Evolutionary conservation across 2,329 filamentous ascomycete genomes (phyloP).

Genomic region (Gnomoniopsis smithogilvyi): DNA sequence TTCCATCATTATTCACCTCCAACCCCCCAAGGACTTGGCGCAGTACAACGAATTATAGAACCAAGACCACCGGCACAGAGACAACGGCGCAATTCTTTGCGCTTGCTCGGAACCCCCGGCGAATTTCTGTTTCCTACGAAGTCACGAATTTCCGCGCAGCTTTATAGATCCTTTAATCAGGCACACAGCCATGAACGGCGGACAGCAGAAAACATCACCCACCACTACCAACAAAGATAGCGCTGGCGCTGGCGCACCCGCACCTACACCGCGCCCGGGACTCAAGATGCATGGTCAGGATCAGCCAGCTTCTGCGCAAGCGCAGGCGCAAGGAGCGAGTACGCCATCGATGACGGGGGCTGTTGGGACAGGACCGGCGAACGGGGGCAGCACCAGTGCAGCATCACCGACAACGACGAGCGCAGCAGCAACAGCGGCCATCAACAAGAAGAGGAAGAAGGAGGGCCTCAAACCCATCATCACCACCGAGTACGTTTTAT

Average conservation of each 20-base stretch:
- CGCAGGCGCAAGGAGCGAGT: background rate
- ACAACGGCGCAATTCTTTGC: background rate
- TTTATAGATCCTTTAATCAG: background rate
- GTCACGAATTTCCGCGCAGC: background rate
- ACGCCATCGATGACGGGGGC: conserved; percentile 4
- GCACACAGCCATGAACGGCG: conserved; percentile 10
- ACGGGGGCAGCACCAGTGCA: background rate
- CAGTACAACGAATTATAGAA: too few relatives aligned
- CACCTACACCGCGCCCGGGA: background rate
- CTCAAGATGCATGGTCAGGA: conserved; percentile 12
- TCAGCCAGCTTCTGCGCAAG: background rate
- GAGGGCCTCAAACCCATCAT: conserved; percentile 72
- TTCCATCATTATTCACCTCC: too few relatives aligned
- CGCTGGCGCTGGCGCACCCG: background rate
- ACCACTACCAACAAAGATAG: background rate
- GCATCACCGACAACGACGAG: background rate
- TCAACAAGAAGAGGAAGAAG: conserved; percentile 72
- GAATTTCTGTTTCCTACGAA: background rate
- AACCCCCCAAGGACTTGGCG: too few relatives aligned
- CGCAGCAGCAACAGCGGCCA: conserved; percentile 14
- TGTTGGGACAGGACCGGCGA: conserved; percentile 1
- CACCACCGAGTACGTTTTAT: conserved; percentile 56
- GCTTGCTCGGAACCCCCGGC: background rate
- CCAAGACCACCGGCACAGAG: too few relatives aligned
- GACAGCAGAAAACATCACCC: conserved; percentile 6